Evolutionary conservation across 192 early-diverging fungal species (phyloP), one percentile per base, ranked within the genome.

Genomic region (Umbelopsis isabellina): DNA sequence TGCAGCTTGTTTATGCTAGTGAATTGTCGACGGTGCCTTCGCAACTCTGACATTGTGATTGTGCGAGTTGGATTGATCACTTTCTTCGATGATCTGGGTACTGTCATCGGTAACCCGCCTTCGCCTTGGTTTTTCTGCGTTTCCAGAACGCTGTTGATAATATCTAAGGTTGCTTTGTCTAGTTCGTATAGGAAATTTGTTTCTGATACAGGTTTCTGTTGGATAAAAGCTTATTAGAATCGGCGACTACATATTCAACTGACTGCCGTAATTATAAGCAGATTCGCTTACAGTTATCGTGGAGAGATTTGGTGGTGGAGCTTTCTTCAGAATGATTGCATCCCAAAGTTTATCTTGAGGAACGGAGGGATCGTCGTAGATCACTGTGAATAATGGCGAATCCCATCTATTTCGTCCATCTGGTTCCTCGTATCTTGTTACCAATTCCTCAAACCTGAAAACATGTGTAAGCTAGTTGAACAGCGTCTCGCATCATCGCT

Each of bases 381-480:
- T 80, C 7, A 98, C 75, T 0, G 93, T 93, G 69, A 97, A 96
- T n/a, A 99, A 82, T 20, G 98, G 98, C 1, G 94, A 89, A 78
- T 99, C 98, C 98, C 98, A 99, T 51, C 92, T 84, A 74, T 94
- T 93, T 12, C 87, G 79, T 7, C 86, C 84, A 70, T 97, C 93
- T 30, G 96, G 97, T 67, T 99, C 98, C 85, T 99, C 98, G 53
- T 94, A 98, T 35, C 98, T 83, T 47, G 90, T 88, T 10, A 90
- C 74, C 46, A 99, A 84, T 55, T 95, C 89, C 10, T 93, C 92
- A 66, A 96, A 89, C 30, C 86, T 87, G n/a, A 64, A 53, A 72
- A 21, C 46, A 41, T 12, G n/a, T 18, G 44, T 72, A 16, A 16
- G 25, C 51, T 20, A 25, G 35, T 27, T 50, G 21, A 69, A 0